Percentiles rank a stretch among this genome's conserved stretches.
phyloP scores from a whole-genome alignment of 2,329 filamentous ascomycete species.

The Ascosphaera apis region DNA sequence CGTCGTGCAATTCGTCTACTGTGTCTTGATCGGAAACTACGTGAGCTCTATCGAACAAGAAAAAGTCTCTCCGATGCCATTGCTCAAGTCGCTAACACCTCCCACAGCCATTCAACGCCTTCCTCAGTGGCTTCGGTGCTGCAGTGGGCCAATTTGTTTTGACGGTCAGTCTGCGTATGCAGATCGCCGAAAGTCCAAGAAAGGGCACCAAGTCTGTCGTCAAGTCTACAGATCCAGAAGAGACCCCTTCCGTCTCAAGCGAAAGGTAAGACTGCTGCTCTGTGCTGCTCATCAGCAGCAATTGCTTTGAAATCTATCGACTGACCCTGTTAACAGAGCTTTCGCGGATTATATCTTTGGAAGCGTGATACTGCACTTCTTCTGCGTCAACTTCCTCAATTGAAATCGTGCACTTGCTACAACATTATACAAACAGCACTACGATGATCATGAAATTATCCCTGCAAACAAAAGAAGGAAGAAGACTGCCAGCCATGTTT shows the following conservation, averaged over 20 bases:
- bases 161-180: constrained; percentile 72
- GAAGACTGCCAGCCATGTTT: too few relatives aligned
- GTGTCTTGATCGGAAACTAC: constrained; percentile 76
- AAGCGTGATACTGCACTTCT: constrained; percentile 90
- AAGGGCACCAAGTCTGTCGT: constrained; percentile 3
- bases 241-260: constrained; percentile 11
- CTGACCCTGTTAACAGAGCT: constrained; percentile 32
- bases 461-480: not conserved
- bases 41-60: constrained; percentile 26
- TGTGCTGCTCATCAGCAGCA: not conserved
- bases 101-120: constrained; percentile 83
- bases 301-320: not conserved
- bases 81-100: not conserved
- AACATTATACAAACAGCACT: not conserved
- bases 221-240: not conserved
- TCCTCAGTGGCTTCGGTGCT: constrained; percentile 81
- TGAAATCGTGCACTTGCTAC: constrained; percentile 26
- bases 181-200: constrained; percentile 39
- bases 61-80: not conserved
- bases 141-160: constrained; percentile 96
- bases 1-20: constrained; percentile 83
- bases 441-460: not conserved
- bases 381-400: constrained; percentile 99
- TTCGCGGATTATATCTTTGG: constrained; percentile 94
- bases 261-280: constrained; percentile 13